phyloP scores from a whole-genome alignment of 2,329 filamentous ascomycete species.

The Septoria linicola region DNA sequence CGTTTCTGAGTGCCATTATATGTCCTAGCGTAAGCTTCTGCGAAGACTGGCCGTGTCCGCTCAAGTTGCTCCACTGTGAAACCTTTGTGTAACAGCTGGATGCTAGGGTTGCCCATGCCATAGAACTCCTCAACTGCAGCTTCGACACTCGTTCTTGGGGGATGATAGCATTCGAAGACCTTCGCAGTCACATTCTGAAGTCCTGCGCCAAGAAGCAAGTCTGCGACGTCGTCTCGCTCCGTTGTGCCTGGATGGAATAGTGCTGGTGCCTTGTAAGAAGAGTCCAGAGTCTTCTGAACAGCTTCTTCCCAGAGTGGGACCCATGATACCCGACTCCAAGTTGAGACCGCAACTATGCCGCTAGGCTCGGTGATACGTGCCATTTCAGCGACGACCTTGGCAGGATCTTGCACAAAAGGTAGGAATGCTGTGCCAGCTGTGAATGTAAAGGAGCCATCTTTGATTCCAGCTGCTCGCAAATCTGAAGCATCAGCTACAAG shows the following conservation, averaged over 20 bases:
- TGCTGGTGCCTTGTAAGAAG: not conserved
- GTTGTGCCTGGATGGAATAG: conserved; percentile 14
- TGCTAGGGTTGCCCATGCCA: conserved; percentile 16
- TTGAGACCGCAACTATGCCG: conserved; percentile 33
- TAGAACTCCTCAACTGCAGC: conserved; percentile 14
- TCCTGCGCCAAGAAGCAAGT: not conserved
- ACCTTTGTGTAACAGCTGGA: conserved; percentile 5
- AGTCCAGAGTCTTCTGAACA: conserved; percentile 11
- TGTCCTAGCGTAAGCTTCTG: conserved; percentile 5
- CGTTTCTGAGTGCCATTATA: conserved; percentile 13
- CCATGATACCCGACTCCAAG: conserved; percentile 11
- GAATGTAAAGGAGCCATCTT: conserved; percentile 11
- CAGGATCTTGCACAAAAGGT: conserved; percentile 25
- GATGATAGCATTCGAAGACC: conserved; percentile 11
- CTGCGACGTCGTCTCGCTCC: conserved; percentile 2
- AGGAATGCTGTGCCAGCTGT: conserved; percentile 16
- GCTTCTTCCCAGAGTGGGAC: conserved; percentile 7
- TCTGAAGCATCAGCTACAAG: conserved; percentile 14
- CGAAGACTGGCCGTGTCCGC: conserved; percentile 41
- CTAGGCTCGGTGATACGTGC: conserved; percentile 35
- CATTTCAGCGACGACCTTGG: conserved; percentile 35
- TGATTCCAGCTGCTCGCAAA: conserved; percentile 9
- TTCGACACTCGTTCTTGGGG: conserved; percentile 10
- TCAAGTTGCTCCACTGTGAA: conserved; percentile 32
- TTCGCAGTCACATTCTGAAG: conserved; percentile 8